Percentiles rank a stretch among this genome's conserved stretches.
phyloP scores from a whole-genome alignment of 23 red algal genomes.

The Gracilaria domingensis region DNA sequence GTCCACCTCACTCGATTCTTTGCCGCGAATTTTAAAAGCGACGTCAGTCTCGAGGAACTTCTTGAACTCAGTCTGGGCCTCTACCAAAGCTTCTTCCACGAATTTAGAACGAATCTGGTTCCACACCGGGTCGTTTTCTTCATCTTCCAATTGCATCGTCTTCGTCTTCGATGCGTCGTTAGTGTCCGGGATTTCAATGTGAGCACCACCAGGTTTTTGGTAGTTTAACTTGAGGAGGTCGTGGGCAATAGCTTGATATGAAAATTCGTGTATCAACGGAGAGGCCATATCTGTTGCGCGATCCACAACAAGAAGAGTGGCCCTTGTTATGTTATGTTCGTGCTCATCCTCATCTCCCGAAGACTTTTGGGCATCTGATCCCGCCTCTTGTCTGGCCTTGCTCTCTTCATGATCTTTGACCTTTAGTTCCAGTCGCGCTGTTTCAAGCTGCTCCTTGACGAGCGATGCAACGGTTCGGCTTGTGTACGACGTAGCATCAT shows the following conservation, averaged over 20 bases:
- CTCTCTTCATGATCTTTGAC: constrained; percentile 16
- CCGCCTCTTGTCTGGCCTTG: not conserved
- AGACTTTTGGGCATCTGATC: constrained; percentile 30
- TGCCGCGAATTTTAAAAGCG: constrained; percentile 79
- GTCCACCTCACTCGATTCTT: constrained; percentile 52
- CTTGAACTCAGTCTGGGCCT: constrained; percentile 59
- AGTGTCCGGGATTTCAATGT: constrained; percentile 72
- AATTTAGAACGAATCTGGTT: constrained; percentile 70
- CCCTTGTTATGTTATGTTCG: constrained; percentile 19
- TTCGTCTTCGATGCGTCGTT: constrained; percentile 54
- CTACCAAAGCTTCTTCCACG: constrained; percentile 77
- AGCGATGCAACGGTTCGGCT: constrained; percentile 60
- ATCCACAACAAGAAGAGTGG: constrained; percentile 86
- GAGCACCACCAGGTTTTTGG: constrained; percentile 79
- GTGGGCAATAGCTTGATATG: constrained; percentile 96
- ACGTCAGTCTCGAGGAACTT: constrained; percentile 80
- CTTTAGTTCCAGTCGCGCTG: constrained; percentile 45
- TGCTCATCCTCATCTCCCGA: constrained; percentile 46
- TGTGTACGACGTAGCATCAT: constrained; percentile 53
- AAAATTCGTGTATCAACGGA: constrained; percentile 92
- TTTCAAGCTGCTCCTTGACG: constrained; percentile 72
- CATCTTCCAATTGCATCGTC: constrained; percentile 70
- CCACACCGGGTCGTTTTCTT: constrained; percentile 78
- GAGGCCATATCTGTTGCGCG: constrained; percentile 79
- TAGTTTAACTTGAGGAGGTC: constrained; percentile 82